These are phyloP conservation scores for Paraphaeosphaeria sporulosa DNA, from an alignment of 2,329 filamentous ascomycete genomes.

Conservation along the genomic window DNA sequence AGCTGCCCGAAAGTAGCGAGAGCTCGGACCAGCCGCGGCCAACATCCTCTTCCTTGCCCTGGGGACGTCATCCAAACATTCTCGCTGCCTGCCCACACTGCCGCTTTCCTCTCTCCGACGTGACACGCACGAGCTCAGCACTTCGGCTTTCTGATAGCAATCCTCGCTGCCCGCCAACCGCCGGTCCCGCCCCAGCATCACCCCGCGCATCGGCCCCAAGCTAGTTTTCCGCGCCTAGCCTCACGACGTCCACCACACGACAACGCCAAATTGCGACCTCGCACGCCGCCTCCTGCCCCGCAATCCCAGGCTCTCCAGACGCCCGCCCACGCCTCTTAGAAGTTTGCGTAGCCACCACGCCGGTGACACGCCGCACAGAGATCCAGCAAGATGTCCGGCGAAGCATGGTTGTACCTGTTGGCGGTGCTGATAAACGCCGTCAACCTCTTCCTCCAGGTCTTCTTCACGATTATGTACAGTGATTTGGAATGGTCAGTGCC, in stretches of 20 bases:
- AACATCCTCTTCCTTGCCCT: slow-evolving; percentile 21
- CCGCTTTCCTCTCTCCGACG: slow-evolving; percentile 17
- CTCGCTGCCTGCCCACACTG: slow-evolving; percentile 31
- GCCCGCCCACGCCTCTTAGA: slow-evolving; percentile 20
- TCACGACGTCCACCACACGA: slow-evolving; percentile 45
- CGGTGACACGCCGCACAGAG: slow-evolving; percentile 34
- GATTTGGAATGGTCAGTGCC: slow-evolving; percentile 94
- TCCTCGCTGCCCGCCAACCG: slow-evolving; percentile 26
- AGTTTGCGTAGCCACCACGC: slow-evolving; percentile 17
- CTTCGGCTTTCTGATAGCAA: slow-evolving; percentile 24
- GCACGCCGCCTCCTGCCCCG: slow-evolving; percentile 23
- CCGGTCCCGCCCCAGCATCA: slow-evolving; percentile 27
- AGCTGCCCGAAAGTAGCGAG: slow-evolving; percentile 30
- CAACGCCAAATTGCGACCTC: slow-evolving; percentile 33
- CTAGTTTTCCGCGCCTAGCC: slow-evolving; percentile 45
- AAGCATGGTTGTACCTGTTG: slow-evolving; percentile 98
- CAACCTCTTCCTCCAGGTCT: slow-evolving; percentile 99
- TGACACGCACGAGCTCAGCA: slow-evolving; percentile 13
- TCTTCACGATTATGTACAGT: slow-evolving; percentile 99
- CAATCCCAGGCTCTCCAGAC: slow-evolving; percentile 21
- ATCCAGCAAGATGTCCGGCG: slow-evolving; percentile 80
- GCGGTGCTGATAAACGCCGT: slow-evolving; percentile 99
- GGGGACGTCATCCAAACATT: slow-evolving; percentile 45
- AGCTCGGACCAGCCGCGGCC: slow-evolving; percentile 25
- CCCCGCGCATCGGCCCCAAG: slow-evolving; percentile 36